Base-by-base conservation (phyloP, 441 rosid genomes). In the Euphorbia celastroides region DNA sequence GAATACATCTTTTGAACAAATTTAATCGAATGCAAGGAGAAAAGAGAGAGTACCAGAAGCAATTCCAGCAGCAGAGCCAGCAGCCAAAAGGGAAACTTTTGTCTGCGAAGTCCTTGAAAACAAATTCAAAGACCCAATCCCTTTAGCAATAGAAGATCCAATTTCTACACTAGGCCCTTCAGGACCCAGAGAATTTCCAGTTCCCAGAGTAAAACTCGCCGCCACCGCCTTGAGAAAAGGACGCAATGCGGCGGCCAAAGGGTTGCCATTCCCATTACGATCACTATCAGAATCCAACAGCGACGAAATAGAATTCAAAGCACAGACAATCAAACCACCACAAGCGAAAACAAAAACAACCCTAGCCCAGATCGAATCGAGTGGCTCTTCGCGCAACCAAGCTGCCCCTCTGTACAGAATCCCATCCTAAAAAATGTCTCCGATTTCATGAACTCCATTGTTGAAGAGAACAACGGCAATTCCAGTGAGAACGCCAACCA, bases 151-250 rank as follows among this genome's bases (percentile, higher is more conserved):
- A 16, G 96, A 86, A 0, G 89, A 83, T 51, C 95, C 98, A 68
- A 93, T 88, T 78, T 93, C 96, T n/a, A 93, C 97, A 66, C 96
- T 88, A 14, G 98, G 96, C 63, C 98, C 98, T 83, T 93, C 98
- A 0, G 97, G 97, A 0, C 98, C 98, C 58, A 93, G 77, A 5
- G 98, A 93, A 74, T 88, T 93, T 9, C 97, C 97, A 8, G 96
- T 90, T 11, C 95, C 96, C 3, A 93, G 91, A 10, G 98, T 93
- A 61, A 90, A 82, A 74, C 93, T 87, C 52, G 97, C 97, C 5
- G 96, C 89, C 60, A 81, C 77, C 0, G 96, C 77, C 73, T 93
- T 93, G 46, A 88, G 72, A 50, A 93, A 58, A 11, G 93, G 96
- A 42, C 81, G 73, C 76, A 90, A 23, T 23, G 81, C 83, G 1